These are phyloP conservation scores for Starmerella bombi DNA, from an alignment of 805 yeast species.

Conservation along the genomic window DNA sequence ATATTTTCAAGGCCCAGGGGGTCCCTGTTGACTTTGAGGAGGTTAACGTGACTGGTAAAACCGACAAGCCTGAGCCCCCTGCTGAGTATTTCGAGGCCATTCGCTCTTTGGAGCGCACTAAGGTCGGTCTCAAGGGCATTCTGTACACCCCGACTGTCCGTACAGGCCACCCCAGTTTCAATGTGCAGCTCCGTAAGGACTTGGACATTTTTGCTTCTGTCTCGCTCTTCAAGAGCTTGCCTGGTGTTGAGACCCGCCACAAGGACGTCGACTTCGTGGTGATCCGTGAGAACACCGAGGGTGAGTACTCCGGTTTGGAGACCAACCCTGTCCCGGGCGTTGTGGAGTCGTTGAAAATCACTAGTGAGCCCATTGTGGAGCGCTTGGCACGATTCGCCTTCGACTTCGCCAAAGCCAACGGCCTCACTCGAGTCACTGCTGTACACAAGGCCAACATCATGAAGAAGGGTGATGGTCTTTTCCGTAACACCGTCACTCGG, in stretches of 20 bases:
- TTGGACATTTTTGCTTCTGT: constrained; percentile 90
- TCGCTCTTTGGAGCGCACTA: constrained; percentile 83
- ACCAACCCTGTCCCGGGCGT: constrained; percentile 79
- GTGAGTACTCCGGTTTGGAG: constrained; percentile 97
- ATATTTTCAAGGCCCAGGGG: constrained; percentile 72
- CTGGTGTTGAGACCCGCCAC: constrained; percentile 85
- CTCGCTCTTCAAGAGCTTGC: constrained; percentile 84
- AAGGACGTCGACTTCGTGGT: constrained; percentile 71
- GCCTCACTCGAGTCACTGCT: constrained; percentile 86
- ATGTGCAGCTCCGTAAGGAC: constrained; percentile 93
- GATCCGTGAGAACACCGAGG: constrained; percentile 98
- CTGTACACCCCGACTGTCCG: constrained; percentile 80
- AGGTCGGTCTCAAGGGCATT: constrained; percentile 93
- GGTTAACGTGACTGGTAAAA: constrained; percentile 43
- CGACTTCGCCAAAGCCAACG: constrained; percentile 84
- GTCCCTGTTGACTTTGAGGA: constrained; percentile 91
- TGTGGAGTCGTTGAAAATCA: constrained; percentile 89
- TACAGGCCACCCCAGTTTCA: constrained; percentile 68
- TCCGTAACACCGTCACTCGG: constrained; percentile 83
- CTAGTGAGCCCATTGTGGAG: constrained; percentile 89
- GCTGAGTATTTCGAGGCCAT: constrained; percentile 72
- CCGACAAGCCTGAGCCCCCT: constrained; percentile 40
- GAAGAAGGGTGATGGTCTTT: constrained; percentile 97
- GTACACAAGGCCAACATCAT: constrained; percentile 98
- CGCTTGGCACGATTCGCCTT: constrained; percentile 95